Percentiles rank a stretch among this genome's conserved stretches.
phyloP scores from a whole-genome alignment of 768 basidiomycete species.

The Russula griseocarnosa region DNA sequence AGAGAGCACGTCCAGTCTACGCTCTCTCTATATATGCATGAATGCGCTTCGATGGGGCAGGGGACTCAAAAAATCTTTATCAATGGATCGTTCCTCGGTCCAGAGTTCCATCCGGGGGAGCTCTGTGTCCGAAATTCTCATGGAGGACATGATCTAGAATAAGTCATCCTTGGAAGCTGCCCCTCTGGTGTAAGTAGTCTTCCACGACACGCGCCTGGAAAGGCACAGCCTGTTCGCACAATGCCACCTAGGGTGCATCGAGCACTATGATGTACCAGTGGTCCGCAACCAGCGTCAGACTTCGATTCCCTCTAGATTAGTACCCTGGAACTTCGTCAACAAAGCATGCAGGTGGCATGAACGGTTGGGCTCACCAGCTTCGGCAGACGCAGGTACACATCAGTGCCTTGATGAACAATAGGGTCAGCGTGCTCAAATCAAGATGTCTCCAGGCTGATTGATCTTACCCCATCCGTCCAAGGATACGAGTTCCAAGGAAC shows the following conservation, averaged over 20 bases:
- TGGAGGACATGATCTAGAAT: conserved; percentile 1
- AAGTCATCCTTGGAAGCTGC: background rate
- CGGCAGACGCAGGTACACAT: conserved; percentile 76
- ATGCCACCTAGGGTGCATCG: background rate
- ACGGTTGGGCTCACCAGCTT: conserved; percentile 54
- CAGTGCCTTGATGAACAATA: conserved; percentile 53
- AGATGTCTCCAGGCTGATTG: background rate
- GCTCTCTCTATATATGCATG: background rate
- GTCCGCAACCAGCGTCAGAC: conserved; percentile 41
- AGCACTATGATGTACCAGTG: background rate
- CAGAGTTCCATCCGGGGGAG: background rate
- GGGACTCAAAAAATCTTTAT: background rate
- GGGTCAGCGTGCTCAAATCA: conserved; percentile 9
- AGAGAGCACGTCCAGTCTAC: too few species aligned
- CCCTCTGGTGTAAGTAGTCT: background rate
- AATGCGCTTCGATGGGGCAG: background rate
- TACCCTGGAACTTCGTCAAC: conserved; percentile 50
- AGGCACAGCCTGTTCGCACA: background rate
- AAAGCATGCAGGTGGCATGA: background rate
- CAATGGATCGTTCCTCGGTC: background rate
- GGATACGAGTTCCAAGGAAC: conserved; percentile 71
- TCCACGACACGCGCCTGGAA: background rate
- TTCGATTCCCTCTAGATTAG: conserved; percentile 81
- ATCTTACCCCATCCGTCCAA: conserved; percentile 78
- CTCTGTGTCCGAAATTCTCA: background rate